Evolutionary conservation across 805 yeast genomes (phyloP).

Genomic region (Wickerhamiella sergipiensis): DNA sequence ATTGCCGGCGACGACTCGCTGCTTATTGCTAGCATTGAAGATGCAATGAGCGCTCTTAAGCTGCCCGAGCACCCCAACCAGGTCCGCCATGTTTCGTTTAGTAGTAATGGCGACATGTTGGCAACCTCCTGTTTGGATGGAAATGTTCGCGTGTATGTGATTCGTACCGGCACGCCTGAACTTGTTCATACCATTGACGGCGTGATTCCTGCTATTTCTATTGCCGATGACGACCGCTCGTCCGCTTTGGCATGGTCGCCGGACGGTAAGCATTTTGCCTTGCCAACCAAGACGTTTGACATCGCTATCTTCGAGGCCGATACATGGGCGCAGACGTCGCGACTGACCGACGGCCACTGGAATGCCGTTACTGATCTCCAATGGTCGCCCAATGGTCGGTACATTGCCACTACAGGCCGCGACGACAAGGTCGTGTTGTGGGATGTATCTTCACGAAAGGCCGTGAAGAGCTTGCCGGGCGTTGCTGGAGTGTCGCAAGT

Average conservation of each 20-base stretch:
- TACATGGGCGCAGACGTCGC: slow-evolving; percentile 17
- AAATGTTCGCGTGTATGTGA: slow-evolving; percentile 18
- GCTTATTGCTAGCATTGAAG: slow-evolving; percentile 20
- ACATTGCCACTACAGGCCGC: slow-evolving; percentile 37
- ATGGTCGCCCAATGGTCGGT: slow-evolving; percentile 50
- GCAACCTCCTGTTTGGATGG: slow-evolving; percentile 25
- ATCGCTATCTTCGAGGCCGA: slow-evolving; percentile 19
- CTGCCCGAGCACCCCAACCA: slow-evolving; percentile 27
- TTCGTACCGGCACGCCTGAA: slow-evolving; percentile 12
- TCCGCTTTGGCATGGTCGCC: slow-evolving; percentile 59
- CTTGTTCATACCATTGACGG: slow-evolving; percentile 17
- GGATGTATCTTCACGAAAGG: slow-evolving; percentile 29
- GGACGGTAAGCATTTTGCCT: slow-evolving; percentile 51
- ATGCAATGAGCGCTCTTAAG: slow-evolving; percentile 27
- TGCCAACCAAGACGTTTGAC: slow-evolving; percentile 38
- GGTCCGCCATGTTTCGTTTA: slow-evolving; percentile 8
- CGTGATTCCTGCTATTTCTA: slow-evolving; percentile 18
- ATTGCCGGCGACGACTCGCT: slow-evolving; percentile 24
- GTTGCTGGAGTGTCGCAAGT: slow-evolving; percentile 12
- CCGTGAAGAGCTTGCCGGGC: slow-evolving; percentile 26
- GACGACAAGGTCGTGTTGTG: slow-evolving; percentile 42
- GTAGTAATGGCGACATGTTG: slow-evolving; percentile 9
- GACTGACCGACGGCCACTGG: slow-evolving; percentile 17
- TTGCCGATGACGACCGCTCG: slow-evolving; percentile 29
- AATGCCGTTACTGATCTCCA: slow-evolving; percentile 35